Evolutionary conservation across 2,329 filamentous ascomycete species (phyloP), one percentile per base, ranked within the genome.

Genomic region (Fusarium graminum): DNA sequence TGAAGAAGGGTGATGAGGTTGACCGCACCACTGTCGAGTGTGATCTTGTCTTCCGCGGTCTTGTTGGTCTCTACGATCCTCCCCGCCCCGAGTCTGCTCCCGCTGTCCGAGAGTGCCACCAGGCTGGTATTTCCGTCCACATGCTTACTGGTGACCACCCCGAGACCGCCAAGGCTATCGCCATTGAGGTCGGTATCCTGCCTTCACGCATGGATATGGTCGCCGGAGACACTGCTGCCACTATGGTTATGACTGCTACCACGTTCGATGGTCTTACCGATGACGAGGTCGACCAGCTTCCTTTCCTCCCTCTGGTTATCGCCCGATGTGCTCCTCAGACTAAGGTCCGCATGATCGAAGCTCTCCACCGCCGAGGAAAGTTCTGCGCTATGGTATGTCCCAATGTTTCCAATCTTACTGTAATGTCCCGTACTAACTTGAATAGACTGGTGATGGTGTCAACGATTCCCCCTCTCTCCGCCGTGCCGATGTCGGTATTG

Each of bases 291-390:
- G 89, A 92, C 65, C 70, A 80, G 12, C 81, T 92, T 10, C 88
- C 88, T 1, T 84, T 88, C 4, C 78, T 92, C 1, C 89, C 89
- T 5, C 80, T 92, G 4, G 89, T 92, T 6, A 88, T 91, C 62
- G 89, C 89, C 34, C 83, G 89, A 26, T 92, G 89, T 70, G 87
- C 88, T 4, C 90, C 90, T 2, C 83, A 86, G 51, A 92, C 90
- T 13, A 92, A 92, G 75, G 88, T 90, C 17, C 84, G 89, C 54
- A 92, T 92, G 90, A 90, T 92, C 64, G 88, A 90, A 65, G 89
- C 89, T 16, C 83, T 92, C 13, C 89, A 91, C 74, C 83, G 90
- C 28, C 85, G 90, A 26, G 83, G 83, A 45, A 82, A 80, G 45
- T 92, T 89, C 75, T 88, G 85, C 50, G 89, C 89, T 36, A 92